Conservation (phyloP, 495 filamentous ascomycete genomes). For the Penicillium paxilli region DNA sequence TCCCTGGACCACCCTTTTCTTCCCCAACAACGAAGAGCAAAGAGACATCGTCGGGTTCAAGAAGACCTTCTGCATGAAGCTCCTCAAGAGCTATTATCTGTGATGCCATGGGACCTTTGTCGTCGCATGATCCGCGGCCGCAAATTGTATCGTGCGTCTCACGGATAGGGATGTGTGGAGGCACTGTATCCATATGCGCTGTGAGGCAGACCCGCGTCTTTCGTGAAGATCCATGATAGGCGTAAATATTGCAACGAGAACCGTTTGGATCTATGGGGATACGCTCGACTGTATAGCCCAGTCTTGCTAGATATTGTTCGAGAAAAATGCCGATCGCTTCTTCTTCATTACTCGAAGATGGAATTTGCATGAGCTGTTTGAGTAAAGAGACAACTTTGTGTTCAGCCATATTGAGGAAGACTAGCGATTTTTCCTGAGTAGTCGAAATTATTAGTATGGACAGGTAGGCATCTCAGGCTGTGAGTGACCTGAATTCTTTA, state of each 20-base stretch:
- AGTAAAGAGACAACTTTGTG: not conserved
- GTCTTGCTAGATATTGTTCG: not conserved
- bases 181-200: conserved; percentile 64
- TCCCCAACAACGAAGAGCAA: conserved; percentile 83
- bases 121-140: conserved; percentile 79
- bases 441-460: too few species aligned
- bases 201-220: conserved; percentile 54
- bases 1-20: conserved; percentile 71
- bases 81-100: conserved; percentile 60
- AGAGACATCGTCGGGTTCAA: conserved; percentile 44
- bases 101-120: conserved; percentile 77
- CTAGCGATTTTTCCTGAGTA: not conserved
- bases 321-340: not conserved
- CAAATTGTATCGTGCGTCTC: conserved; percentile 51
- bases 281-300: not conserved
- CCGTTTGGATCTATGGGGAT: not conserved
- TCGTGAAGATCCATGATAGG: conserved; percentile 17
- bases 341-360: not conserved
- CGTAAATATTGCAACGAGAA: conserved; percentile 19
- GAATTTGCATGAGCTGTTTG: not conserved
- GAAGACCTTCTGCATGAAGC: conserved; percentile 10
- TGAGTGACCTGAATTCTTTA: too few species aligned
- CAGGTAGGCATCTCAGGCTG: too few species aligned
- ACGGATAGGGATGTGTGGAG: conserved; percentile 53
- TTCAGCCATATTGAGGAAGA: not conserved